Evolutionary conservation across 495 filamentous ascomycete genomes (phyloP), one percentile per base, ranked within the genome.

Genomic region (Aspergillus ellipticus): DNA sequence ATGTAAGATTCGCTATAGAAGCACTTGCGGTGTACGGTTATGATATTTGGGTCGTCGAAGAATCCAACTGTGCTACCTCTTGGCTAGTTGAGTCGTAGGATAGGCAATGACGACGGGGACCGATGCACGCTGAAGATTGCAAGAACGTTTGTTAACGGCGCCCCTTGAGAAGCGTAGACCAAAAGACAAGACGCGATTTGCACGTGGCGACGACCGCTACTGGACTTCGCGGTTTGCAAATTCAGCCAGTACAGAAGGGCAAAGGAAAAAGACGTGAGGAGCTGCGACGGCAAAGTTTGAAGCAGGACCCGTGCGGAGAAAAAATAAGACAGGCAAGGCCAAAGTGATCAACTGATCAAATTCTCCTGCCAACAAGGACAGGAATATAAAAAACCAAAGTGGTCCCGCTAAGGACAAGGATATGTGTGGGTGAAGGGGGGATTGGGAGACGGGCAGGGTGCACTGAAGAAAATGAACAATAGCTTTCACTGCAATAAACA

Each of bases 291-390:
- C 54, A 49, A 49, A 51, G 46, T 42, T 55, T 49, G 42, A 66
- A 37, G 57, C 42, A 55, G 55, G 60, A 58, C 62, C 57, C 51
- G 62, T 64, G 63, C 59, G 59, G 62, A 62, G 48, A 58, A 63
- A 55, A 43, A 56, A 51, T 50, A 39, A 35, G 43, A 58, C 16
- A 13, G 48, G 45, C 50, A 50, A 55, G 46, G 41, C 39, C n/a
- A 49, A 49, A 42, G 31, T 54, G 56, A 59, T 53, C 50, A 59
- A 61, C 51, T 28, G 58, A 61, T 63, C 58, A 57, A 57, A 49
- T 51, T 59, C 57, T 48, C 60, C 51, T 66, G 56, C 51, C 51
- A 51, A 60, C 53, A 24, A 55, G 29, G 20, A 49, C 31, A 33
- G 51, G 50, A 53, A 49, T 47, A 31, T 21, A 41, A 39, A 49